Base-by-base conservation (phyloP, 2,329 filamentous ascomycete genomes). In the Leptographium galeiforme region DNA sequence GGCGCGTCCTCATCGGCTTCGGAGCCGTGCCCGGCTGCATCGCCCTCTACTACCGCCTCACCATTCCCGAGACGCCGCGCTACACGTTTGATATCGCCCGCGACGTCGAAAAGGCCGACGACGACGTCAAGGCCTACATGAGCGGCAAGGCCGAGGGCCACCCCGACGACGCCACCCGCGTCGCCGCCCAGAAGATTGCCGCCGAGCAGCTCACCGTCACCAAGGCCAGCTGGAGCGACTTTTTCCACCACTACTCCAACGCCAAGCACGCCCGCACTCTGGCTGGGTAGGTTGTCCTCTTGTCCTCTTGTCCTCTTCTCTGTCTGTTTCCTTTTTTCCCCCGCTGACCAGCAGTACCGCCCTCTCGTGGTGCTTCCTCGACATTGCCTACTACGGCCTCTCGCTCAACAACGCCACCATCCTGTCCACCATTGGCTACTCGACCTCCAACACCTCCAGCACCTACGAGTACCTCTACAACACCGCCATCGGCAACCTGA, bases 51-150 rank as follows among this genome's bases (percentile, higher is more conserved):
- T 93, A 83, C 70, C 69, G 70, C 48, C 60, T 93, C 5, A 93
- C 87, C 51, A 91, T 94, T 59, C 88, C 88, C 30, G 88, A 94
- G 70, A 91, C 87, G 38, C 87, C 88, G 51, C 85, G 88, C 33
- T 94, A 93, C 70, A 93, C 88, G 33, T 91, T 93, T 61, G 87
- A 93, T 63, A 79, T 93, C 25, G 77, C 81, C 50, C 81, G 80
- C 45, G 86, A 93, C 62, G 75, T 88, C 41, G 78, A 87, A 61
- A 83, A 88, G 71, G 88, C 80, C 44, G 76, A 81, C 52, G 80
- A 79, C 48, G 87, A 93, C 59, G 78, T 84, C 59, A 78, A 82
- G 63, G 82, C 84, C n/a, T 93, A 91, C 68, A 78, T 88, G 52
- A 71, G 71, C 36, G 85, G 85, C 56, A 76, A 79, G 65, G 65